phyloP scores from a whole-genome alignment of 1,139 yeast genomes.

The Tardiomyces blankii region DNA sequence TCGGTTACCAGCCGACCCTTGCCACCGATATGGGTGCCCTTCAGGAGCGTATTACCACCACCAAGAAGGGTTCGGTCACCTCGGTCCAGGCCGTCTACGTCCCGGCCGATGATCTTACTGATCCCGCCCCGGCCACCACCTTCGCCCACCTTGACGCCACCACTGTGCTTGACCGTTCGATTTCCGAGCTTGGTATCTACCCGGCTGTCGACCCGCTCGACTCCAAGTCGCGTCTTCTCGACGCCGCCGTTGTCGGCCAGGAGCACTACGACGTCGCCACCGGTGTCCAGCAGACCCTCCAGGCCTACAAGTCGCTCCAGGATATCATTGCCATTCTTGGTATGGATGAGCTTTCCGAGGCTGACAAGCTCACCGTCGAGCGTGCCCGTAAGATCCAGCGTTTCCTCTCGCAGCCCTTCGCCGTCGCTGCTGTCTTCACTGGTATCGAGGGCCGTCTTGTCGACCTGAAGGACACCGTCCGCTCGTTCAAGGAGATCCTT shows the following conservation, averaged over 20 bases:
- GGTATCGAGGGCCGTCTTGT: slow-evolving; percentile 99
- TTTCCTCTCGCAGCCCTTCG: slow-evolving; percentile 99
- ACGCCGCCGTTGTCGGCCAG: slow-evolving; percentile 93
- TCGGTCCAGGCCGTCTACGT: slow-evolving; percentile 99
- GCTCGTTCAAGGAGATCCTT: slow-evolving; percentile 91
- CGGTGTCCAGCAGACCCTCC: slow-evolving; percentile 93
- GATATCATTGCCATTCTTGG: slow-evolving; percentile 99
- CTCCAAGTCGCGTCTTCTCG: slow-evolving; percentile 97
- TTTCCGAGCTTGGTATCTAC: slow-evolving; percentile 99
- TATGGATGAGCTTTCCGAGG: slow-evolving; percentile 99
- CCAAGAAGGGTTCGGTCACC: slow-evolving; percentile 99
- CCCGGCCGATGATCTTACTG: slow-evolving; percentile 99
- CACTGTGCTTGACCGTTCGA: slow-evolving; percentile 99
- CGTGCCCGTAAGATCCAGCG: slow-evolving; percentile 99
- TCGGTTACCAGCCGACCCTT: slow-evolving; percentile 99
- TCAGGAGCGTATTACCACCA: slow-evolving; percentile 99
- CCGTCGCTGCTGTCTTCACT: slow-evolving; percentile 99
- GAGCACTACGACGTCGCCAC: slow-evolving; percentile 97
- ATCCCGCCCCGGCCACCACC: slow-evolving; percentile 99
- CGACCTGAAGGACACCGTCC: slow-evolving; percentile 88
- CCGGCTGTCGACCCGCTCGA: slow-evolving; percentile 99
- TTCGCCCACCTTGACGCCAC: slow-evolving; percentile 99
- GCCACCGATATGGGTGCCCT: slow-evolving; percentile 99
- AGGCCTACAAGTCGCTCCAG: slow-evolving; percentile 99
- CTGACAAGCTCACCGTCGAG: slow-evolving; percentile 98